phyloP scores from a whole-genome alignment of 2,329 filamentous ascomycete species.

The Bretziella fagacearum region DNA sequence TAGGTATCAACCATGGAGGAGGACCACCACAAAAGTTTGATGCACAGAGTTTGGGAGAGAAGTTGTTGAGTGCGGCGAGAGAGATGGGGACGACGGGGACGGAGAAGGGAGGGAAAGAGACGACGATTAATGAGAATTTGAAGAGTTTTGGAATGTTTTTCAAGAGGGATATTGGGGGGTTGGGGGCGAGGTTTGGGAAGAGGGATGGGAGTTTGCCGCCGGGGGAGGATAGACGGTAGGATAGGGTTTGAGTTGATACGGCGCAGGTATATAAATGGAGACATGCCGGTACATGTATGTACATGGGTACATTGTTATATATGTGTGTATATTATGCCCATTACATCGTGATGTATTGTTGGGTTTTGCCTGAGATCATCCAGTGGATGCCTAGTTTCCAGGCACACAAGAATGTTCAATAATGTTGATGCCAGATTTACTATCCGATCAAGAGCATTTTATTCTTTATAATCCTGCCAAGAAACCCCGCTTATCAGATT shows the following conservation, averaged over 20 bases:
- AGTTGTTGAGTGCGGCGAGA: conserved; percentile 70
- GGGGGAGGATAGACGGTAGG: conserved; percentile 13
- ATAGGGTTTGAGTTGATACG: no score
- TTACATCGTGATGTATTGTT: no score
- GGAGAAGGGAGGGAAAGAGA: conserved; percentile 52
- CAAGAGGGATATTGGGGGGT: conserved; percentile 63
- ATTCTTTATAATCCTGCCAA: no score
- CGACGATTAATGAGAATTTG: conserved; percentile 78
- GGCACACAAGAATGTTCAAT: no score
- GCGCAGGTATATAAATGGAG: no score
- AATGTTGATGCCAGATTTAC: no score
- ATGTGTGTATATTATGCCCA: no score
- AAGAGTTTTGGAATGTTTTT: conserved; percentile 97
- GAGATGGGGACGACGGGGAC: conserved; percentile 54
- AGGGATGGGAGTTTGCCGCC: conserved; percentile 28
- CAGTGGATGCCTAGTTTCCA: no score
- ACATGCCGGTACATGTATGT: not conserved
- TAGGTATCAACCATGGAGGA: conserved; percentile 14
- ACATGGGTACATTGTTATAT: not conserved
- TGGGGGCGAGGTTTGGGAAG: conserved; percentile 58
- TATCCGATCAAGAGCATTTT: no score
- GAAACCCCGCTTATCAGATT: conserved; percentile 1
- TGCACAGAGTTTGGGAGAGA: conserved; percentile 65
- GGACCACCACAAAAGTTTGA: conserved; percentile 49
- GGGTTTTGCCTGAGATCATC: no score